Base-by-base conservation (phyloP, 768 basidiomycete genomes). In the Russula sp. region DNA sequence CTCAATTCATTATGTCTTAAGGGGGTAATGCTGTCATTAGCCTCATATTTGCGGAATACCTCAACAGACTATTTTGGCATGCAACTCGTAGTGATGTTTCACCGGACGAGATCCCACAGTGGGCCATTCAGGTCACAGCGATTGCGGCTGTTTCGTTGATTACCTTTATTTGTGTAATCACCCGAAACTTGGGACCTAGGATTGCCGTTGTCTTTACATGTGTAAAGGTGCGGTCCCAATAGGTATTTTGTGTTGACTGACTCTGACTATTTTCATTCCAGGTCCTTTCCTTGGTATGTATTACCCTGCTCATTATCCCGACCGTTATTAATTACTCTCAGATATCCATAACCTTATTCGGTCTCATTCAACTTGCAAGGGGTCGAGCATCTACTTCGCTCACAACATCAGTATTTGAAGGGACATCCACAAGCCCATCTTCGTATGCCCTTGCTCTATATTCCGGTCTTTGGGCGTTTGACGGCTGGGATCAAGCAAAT, bases 401-500 rank as follows among this genome's bases (percentile, higher is more conserved):
- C 49, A 79, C 75, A 46, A 78, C 79, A 49, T 78, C 86, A n/a
- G 70, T 88, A 34, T 97, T 96, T 67, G 74, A 78, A 13, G 85
- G 81, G 8, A 87, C 91, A 18, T 89, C 86, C 59, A 80, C 74
- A 18, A 90, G 90, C 64, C 89, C 93, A 0, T 89, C 91, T 1
- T 78, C 84, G 2, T 98, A 93, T 75, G 91, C 95, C 7, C 77
- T 98, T n/a, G 96, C 95, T 0, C 77, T 98, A 7, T 99, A 97
- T 73, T 96, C 93, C 11, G 92, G 93, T 3, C 75, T 98, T 5
- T 98, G 90, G 92, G 94, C 94, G 2, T 94, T 92, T 66, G 94
- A 94, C 72, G 96, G 96, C 0, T 99, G 94, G 94, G 95, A 95
- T 69, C 88, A 90, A 73, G 87, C 83, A 34, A 94, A 93, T 70